phyloP scores from a whole-genome alignment of 805 yeast genomes.

The Yarrowia bubula region DNA sequence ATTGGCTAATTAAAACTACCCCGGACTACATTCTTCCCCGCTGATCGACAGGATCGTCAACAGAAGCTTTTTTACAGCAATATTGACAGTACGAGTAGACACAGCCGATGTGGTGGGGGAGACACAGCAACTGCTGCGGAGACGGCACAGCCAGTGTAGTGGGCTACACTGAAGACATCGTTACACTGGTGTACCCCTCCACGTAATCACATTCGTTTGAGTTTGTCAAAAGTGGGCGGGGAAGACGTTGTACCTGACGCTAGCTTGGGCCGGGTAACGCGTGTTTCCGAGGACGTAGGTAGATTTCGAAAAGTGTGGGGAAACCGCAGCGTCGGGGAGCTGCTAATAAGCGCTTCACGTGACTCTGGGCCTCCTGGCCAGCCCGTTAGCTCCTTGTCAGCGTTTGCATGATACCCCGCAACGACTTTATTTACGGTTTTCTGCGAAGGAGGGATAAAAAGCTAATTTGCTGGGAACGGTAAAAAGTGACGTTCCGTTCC shows the following conservation, averaged over 20 bases:
- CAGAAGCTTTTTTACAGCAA: neutral
- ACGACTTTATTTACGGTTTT: neutral
- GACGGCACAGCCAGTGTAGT: too few relatives aligned
- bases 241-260: conserved; percentile 22
- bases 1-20: conserved; percentile 1
- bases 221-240: conserved; percentile 7
- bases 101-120: too few relatives aligned
- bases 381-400: neutral
- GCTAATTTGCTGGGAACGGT: neutral
- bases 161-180: too few relatives aligned
- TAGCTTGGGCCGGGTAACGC: neutral
- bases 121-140: too few relatives aligned
- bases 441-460: neutral
- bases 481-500: neutral
- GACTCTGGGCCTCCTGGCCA: neutral
- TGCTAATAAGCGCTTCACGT: neutral
- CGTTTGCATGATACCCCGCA: neutral
- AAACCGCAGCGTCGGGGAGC: neutral
- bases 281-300: neutral
- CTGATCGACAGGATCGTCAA: conserved; percentile 18
- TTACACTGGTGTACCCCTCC: neutral
- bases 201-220: conserved; percentile 1
- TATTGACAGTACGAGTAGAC: too few relatives aligned
- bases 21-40: conserved; percentile 16
- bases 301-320: neutral